Base-by-base conservation (phyloP, 2,329 filamentous ascomycete genomes). In the Lachnellula occidentalis region DNA sequence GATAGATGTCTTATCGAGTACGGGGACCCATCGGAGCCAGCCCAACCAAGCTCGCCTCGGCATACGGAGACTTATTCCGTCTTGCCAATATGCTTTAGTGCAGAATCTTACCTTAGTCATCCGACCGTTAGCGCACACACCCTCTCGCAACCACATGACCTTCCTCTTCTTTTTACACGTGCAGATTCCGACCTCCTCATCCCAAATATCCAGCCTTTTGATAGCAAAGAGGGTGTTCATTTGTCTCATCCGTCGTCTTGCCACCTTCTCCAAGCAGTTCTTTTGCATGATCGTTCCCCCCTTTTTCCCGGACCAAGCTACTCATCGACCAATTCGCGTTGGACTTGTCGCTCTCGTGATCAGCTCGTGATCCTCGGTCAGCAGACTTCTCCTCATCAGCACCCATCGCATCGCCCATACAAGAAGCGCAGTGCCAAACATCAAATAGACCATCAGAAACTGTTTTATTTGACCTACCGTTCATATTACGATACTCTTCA, bases 261-360 rank as follows among this genome's bases (percentile, higher is more conserved):
- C 34, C 34, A 49, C 39, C 50, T 39, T 24, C 19, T 31, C 48
- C 46, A 56, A 41, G 21, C 43, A n/a, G 36, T 53, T 43, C 50
- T 43, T 39, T 41, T 51, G 24, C 39, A 45, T 31, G 27, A 34
- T 34, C 21, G 36, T 57, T 48, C 12, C 21, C 41, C 21, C 21
- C 19, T 46, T 27, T 27, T 42, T 27, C 19, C 9, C 21, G 50
- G 34, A 48, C 17, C 41, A 36, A 17, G 31, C 45, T 14, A 47
- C 45, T 47, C 37, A 22, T 17, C 59, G 45, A 51, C 55, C 58
- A 53, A 56, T 58, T 55, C 49, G 49, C 37, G 15, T 36, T 12
- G 19, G 34, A n/a, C 34, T 34, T 41, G 45, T 42, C 42, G 46
- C 56, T 54, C 61, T 59, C 58, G 61, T 64, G 61, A 64, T 64